Conservation (phyloP, 1,284 basidiomycete genomes). For the Athelia sp. region DNA sequence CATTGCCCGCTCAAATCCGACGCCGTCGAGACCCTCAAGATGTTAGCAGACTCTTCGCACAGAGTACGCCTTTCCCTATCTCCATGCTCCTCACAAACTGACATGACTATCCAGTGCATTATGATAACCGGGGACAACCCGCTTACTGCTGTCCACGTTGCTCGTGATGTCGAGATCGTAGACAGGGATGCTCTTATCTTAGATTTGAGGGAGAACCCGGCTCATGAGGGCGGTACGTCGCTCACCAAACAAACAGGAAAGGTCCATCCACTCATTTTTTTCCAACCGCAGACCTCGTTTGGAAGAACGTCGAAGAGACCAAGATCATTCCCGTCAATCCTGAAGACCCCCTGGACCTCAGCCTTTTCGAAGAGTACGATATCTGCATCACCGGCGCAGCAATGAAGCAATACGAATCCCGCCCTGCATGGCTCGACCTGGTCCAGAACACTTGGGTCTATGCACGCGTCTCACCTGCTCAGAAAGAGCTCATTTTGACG, state of each 20-base stretch:
- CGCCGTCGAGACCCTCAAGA: constrained; percentile 83
- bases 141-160: constrained; percentile 90
- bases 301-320: constrained; percentile 88
- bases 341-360: constrained; percentile 66
- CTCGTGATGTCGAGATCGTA: constrained; percentile 91
- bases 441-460: constrained; percentile 96
- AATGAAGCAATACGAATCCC: constrained; percentile 74
- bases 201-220: constrained; percentile 80
- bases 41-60: constrained; percentile 92
- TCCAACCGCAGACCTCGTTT: constrained; percentile 63
- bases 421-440: constrained; percentile 67
- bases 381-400: constrained; percentile 93
- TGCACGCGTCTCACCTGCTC: constrained; percentile 90
- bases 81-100: constrained; percentile 26
- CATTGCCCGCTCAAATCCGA: constrained; percentile 95
- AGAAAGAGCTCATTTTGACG: constrained; percentile 92
- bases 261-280: constrained; percentile 1
- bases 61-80: constrained; percentile 45
- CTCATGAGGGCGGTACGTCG: constrained; percentile 56
- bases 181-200: constrained; percentile 90
- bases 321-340: constrained; percentile 84
- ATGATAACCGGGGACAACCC: constrained; percentile 99
- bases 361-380: constrained; percentile 82
- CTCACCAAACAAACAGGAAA: no score
- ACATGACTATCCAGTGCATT: constrained; percentile 59